phyloP scores from a whole-genome alignment of 768 basidiomycete species.

The Lentinula raphanica region DNA sequence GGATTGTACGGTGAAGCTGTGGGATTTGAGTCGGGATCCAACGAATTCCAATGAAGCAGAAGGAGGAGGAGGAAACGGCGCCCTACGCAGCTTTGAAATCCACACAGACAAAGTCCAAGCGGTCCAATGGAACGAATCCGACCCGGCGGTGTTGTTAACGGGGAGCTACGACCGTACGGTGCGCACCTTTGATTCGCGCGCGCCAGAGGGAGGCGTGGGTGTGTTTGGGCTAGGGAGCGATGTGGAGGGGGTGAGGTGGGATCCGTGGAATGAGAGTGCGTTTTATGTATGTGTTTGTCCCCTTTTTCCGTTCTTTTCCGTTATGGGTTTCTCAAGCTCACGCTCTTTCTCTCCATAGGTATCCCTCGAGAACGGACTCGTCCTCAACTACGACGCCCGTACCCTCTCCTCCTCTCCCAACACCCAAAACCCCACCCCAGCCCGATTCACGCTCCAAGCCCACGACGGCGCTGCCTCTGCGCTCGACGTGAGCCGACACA shows the following conservation, averaged over 20 bases:
- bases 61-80: slow-evolving; percentile 46
- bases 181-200: slow-evolving; percentile 87
- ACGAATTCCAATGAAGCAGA: too few relatives aligned
- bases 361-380: slow-evolving; percentile 89
- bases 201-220: slow-evolving; percentile 78
- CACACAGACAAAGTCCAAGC: slow-evolving; percentile 95
- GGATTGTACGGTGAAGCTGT: slow-evolving; percentile 93
- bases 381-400: slow-evolving; percentile 88
- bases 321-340: neutral
- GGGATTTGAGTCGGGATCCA: slow-evolving; percentile 82
- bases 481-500: slow-evolving; percentile 85
- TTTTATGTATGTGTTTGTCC: slow-evolving; percentile 65
- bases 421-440: slow-evolving; percentile 56
- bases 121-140: slow-evolving; percentile 89
- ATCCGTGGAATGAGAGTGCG: slow-evolving; percentile 84
- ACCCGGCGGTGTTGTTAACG: slow-evolving; percentile 86
- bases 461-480: slow-evolving; percentile 89
- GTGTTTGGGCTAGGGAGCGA: slow-evolving; percentile 84
- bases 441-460: slow-evolving; percentile 85
- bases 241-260: slow-evolving; percentile 92
- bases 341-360: slow-evolving; percentile 48
- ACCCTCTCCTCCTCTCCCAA: slow-evolving; percentile 57
- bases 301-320: neutral
- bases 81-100: slow-evolving; percentile 79
- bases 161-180: slow-evolving; percentile 95